These are phyloP conservation scores for Fusarium austroafricanum DNA, from an alignment of 2,329 filamentous ascomycete genomes.

Conservation along the genomic window DNA sequence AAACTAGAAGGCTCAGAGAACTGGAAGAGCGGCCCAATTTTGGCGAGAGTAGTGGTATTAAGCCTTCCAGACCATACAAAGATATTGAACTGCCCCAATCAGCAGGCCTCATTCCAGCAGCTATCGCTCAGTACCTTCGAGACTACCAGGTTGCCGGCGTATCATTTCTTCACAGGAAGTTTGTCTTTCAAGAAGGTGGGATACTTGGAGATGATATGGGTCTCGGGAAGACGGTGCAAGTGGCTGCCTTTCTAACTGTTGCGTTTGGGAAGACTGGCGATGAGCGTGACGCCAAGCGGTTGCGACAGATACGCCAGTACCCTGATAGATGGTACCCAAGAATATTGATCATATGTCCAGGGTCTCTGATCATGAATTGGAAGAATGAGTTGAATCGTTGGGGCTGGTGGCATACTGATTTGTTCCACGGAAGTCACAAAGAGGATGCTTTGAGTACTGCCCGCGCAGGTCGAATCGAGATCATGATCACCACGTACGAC, in stretches of 20 bases:
- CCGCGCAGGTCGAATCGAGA: conserved; percentile 80
- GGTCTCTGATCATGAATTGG: conserved; percentile 92
- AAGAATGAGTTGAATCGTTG: conserved; percentile 84
- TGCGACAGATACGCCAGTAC: conserved; percentile 82
- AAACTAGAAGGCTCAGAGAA: conserved; percentile 47
- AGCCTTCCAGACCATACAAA: conserved; percentile 75
- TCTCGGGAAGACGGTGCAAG: conserved; percentile 94
- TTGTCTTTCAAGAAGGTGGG: conserved; percentile 90
- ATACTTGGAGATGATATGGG: conserved; percentile 98
- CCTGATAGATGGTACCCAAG: conserved; percentile 77
- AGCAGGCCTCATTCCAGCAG: conserved; percentile 83
- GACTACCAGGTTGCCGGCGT: conserved; percentile 92
- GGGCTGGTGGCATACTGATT: conserved; percentile 94
- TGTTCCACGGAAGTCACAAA: conserved; percentile 78
- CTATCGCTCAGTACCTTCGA: conserved; percentile 90
- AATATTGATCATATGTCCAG: conserved; percentile 88
- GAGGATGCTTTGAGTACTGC: conserved; percentile 79
- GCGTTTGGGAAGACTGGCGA: conserved; percentile 96
- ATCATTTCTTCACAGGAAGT: conserved; percentile 85
- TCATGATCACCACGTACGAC: conserved; percentile 93
- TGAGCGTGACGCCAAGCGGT: conserved; percentile 83
- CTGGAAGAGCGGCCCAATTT: conserved; percentile 79
- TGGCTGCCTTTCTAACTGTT: conserved; percentile 89
- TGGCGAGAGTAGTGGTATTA: conserved; percentile 62
- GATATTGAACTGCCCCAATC: conserved; percentile 82